Evolutionary conservation across 2,329 filamentous ascomycete genomes (phyloP).

Genomic region (Pyricularia pennisetigena): DNA sequence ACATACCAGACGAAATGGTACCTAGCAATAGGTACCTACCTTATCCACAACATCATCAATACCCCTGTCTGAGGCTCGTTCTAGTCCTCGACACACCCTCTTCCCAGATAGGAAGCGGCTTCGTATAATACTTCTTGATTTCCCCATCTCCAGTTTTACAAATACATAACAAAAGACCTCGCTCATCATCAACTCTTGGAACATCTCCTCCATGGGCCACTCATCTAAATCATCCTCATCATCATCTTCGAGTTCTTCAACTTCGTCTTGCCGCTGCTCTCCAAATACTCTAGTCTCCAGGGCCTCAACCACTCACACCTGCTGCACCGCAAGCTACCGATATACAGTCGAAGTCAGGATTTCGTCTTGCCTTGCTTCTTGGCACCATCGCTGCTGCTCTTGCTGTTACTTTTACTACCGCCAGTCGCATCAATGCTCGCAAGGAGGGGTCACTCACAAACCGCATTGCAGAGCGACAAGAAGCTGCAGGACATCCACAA

Average conservation of each 20-base stretch:
- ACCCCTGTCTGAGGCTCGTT: neutral
- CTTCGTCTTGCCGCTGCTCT: neutral
- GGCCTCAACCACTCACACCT: neutral
- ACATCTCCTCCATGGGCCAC: neutral
- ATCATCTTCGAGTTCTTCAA: neutral
- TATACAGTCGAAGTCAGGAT: neutral
- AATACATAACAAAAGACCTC: neutral
- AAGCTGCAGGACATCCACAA: neutral
- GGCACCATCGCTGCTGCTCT: neutral
- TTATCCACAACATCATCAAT: neutral
- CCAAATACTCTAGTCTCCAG: neutral
- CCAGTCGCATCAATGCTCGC: neutral
- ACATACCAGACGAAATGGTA: neutral
- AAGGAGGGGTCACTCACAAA: neutral
- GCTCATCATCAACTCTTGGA: neutral
- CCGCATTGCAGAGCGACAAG: neutral
- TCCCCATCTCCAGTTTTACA: neutral
- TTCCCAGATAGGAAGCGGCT: neutral
- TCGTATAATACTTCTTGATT: neutral
- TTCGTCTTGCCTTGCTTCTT: neutral
- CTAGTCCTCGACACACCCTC: neutral
- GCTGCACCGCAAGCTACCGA: neutral
- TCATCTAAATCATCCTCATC: neutral
- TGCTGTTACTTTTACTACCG: neutral
- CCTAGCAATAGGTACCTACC: neutral